Evolutionary conservation across 2,329 filamentous ascomycete genomes (phyloP).

Genomic region (Keithomyces neogunnii): DNA sequence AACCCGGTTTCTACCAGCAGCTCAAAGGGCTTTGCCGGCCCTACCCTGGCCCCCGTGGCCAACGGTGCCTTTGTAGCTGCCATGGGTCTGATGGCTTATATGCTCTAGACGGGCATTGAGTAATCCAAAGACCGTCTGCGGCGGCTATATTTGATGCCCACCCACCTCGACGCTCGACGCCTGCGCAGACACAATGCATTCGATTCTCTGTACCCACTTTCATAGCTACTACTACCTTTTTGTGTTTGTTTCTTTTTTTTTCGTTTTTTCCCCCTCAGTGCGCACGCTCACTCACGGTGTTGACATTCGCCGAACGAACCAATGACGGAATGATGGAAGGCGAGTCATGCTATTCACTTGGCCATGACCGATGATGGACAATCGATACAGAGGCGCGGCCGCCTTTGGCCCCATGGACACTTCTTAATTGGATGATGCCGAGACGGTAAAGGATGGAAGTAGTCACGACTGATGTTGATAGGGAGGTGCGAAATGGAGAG

Average conservation of each 20-base stretch:
- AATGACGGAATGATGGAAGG: slow-evolving; percentile 14
- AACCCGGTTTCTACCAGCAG: slow-evolving; percentile 20
- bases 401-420: neutral
- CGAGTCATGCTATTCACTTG: slow-evolving; percentile 9
- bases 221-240: slow-evolving; percentile 20
- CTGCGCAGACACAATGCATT: slow-evolving; percentile 8
- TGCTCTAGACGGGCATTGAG: slow-evolving; percentile 29
- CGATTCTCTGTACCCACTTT: slow-evolving; percentile 24
- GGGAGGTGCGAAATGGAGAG: slow-evolving; percentile 1
- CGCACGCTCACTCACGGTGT: slow-evolving; percentile 4
- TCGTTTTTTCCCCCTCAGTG: neutral
- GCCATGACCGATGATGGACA: slow-evolving; percentile 1
- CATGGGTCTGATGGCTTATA: slow-evolving; percentile 42
- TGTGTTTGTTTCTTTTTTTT: slow-evolving; percentile 8
- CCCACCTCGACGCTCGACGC: slow-evolving; percentile 6
- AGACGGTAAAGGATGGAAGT: neutral
- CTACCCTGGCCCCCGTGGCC: slow-evolving; percentile 33
- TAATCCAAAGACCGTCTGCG: neutral
- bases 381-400: neutral
- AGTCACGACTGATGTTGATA: slow-evolving; percentile 4
- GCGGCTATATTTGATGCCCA: neutral
- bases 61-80: slow-evolving; percentile 40
- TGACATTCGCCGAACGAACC: slow-evolving; percentile 10
- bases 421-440: neutral
- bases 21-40: slow-evolving; percentile 25